Base-by-base conservation (phyloP, 805 yeast species). In the Teunomyces gatunensis region DNA sequence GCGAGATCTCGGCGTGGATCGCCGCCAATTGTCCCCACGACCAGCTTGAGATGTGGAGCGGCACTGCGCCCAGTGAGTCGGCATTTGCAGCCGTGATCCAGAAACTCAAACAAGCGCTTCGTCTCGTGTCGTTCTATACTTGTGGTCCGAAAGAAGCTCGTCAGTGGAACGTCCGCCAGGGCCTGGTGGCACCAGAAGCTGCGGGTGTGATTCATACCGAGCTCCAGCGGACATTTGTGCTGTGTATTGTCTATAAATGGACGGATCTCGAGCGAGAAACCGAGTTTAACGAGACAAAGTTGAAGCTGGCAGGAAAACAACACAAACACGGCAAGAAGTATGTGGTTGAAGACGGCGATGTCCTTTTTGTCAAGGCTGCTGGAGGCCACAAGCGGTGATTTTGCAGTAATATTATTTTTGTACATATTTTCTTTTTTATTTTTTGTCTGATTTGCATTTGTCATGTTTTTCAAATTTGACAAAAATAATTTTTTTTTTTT, bases 161-260 rank as follows among this genome's bases (percentile, higher is more conserved):
- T 59, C 96, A 90, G 64, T 90, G 97, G 97, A 86, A 90, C 13
- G 75, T 90, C 46, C 77, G 91, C 61, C 74, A 75, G 44, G 88
- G 89, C 27, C 78, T 86, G 13, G 78, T 81, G 32, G 96, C 96
- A 1, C 91, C 92, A 33, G 87, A 87, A 52, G 96, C 96, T 2
- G 97, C 97, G 0, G 95, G 91, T 18, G 84, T 85, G 29, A 90
- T 90, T 50, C 97, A 90, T 63, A 85, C 89, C 6, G 97, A 89
- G 63, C 69, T 89, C 47, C 84, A 85, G 68, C 80, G 84, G 58
- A 87, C 95, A 0, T 90, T 90, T 63, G 81, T 90, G 41, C 79
- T 81, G 60, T 95, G 94, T 7, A 82, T 84, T 48, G 87, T 90
- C 25, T 76, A 80, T 60, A 85, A 85, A 58, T 85, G 77, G 62